phyloP scores from a whole-genome alignment of 1,139 yeast genomes.

The Suhomyces panamericanus region DNA sequence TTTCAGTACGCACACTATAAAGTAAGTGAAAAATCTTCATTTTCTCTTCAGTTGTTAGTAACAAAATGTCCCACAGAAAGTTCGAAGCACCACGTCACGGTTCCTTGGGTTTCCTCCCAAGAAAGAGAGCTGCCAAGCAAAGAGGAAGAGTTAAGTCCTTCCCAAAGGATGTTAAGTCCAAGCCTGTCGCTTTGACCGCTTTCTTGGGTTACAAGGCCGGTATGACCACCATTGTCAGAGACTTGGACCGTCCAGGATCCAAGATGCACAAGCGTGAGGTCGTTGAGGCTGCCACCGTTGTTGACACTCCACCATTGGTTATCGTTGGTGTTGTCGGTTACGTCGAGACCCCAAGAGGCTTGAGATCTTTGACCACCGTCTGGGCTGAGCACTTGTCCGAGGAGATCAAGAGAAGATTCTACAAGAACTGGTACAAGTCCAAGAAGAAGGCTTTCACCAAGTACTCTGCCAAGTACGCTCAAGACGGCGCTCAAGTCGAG shows the following conservation, averaged over 20 bases:
- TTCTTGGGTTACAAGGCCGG: constrained; percentile 99
- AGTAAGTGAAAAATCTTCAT: constrained; percentile 11
- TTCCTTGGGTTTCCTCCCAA: constrained; percentile 98
- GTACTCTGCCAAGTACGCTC: constrained; percentile 98
- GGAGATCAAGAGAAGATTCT: constrained; percentile 99
- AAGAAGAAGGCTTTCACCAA: constrained; percentile 99
- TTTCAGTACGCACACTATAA: constrained; percentile 14
- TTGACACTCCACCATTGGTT: constrained; percentile 98
- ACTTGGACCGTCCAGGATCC: constrained; percentile 99
- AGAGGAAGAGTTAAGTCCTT: constrained; percentile 99
- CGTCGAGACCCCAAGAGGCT: constrained; percentile 99
- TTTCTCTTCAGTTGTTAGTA: constrained; percentile 28
- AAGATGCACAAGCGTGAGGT: constrained; percentile 99
- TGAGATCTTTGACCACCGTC: constrained; percentile 98
- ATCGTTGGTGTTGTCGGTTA: constrained; percentile 99
- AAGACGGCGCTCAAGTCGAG: constrained; percentile 84
- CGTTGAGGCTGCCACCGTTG: constrained; percentile 99
- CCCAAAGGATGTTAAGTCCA: constrained; percentile 98
- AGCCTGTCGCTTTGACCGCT: constrained; percentile 99
- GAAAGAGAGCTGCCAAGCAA: constrained; percentile 99
- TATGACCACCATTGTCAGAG: constrained; percentile 99
- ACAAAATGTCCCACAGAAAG: constrained; percentile 97
- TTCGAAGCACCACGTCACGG: constrained; percentile 99
- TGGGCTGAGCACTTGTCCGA: constrained; percentile 99
- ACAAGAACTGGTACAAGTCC: constrained; percentile 99